These are phyloP conservation scores for Raphanus raphanistrum DNA, from an alignment of 345 rosid genomes.

Conservation along the genomic window DNA sequence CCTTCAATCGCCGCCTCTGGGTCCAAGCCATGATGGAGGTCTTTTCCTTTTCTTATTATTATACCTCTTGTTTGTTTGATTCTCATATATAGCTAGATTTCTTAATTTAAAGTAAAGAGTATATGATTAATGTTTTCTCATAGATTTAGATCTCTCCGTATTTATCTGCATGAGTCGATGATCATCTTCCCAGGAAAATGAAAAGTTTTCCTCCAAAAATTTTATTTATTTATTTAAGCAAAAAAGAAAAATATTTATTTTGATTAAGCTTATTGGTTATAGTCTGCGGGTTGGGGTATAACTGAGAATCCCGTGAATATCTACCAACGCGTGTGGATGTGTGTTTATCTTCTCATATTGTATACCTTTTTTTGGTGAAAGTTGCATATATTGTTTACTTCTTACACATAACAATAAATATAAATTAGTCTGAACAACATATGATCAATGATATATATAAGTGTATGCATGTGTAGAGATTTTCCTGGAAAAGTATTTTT, in stretches of 20 bases:
- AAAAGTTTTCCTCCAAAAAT: not conserved
- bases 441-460: constrained; percentile 10
- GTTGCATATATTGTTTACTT: not conserved
- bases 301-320: constrained; percentile 12
- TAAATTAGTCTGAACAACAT: not conserved
- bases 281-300: constrained; percentile 21
- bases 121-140: not conserved
- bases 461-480: constrained; percentile 25
- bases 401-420: not conserved
- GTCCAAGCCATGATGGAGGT: constrained; percentile 96
- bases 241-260: not conserved
- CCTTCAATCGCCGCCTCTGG: constrained; percentile 86
- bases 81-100: not conserved
- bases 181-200: not conserved
- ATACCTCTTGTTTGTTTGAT: not conserved
- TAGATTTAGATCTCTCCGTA: not conserved
- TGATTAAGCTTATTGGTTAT: constrained; percentile 3
- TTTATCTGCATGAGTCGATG: constrained; percentile 24
- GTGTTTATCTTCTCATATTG: not conserved
- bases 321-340: constrained; percentile 6
- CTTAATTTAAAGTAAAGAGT: not conserved
- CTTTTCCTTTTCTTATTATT: not conserved
- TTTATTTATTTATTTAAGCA: not conserved
- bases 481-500: constrained; percentile 6
- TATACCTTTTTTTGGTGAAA: not conserved